Conservation (phyloP, 345 rosid genomes). For the Trapa incisa region DNA sequence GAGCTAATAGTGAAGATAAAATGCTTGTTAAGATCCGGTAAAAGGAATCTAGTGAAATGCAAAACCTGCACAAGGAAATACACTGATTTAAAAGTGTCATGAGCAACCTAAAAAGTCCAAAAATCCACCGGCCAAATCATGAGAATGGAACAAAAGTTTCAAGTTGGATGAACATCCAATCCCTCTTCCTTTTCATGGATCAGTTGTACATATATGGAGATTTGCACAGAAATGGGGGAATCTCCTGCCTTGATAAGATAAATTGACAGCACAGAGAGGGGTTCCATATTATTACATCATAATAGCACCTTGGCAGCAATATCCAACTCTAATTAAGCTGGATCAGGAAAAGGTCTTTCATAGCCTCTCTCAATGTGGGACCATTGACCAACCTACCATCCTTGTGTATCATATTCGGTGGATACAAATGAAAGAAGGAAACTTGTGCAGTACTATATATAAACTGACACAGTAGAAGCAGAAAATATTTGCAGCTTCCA, state of each 20-base stretch:
- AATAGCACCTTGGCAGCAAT: background rate
- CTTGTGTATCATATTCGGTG: no score
- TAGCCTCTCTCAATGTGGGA: background rate
- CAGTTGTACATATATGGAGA: conserved; percentile 11
- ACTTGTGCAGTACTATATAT: no score
- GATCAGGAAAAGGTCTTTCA: background rate
- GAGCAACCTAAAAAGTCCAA: background rate
- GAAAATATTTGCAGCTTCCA: no score
- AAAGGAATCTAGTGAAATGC: background rate
- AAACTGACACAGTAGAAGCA: no score
- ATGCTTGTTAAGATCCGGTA: background rate
- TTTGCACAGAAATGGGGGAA: conserved; percentile 12
- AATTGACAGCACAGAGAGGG: conserved; percentile 17
- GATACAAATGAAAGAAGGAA: no score
- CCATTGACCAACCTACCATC: background rate
- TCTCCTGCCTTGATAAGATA: conserved; percentile 1
- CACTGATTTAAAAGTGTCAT: background rate
- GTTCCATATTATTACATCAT: background rate
- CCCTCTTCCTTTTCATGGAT: conserved; percentile 1
- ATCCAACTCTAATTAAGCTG: background rate
- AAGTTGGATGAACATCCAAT: background rate
- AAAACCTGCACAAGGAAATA: background rate
- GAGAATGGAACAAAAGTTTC: background rate
- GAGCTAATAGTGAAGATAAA: background rate
- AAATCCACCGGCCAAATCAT: background rate